These are phyloP conservation scores for Cyclocybe cylindracea DNA, from an alignment of 768 basidiomycete species.

Conservation along the genomic window DNA sequence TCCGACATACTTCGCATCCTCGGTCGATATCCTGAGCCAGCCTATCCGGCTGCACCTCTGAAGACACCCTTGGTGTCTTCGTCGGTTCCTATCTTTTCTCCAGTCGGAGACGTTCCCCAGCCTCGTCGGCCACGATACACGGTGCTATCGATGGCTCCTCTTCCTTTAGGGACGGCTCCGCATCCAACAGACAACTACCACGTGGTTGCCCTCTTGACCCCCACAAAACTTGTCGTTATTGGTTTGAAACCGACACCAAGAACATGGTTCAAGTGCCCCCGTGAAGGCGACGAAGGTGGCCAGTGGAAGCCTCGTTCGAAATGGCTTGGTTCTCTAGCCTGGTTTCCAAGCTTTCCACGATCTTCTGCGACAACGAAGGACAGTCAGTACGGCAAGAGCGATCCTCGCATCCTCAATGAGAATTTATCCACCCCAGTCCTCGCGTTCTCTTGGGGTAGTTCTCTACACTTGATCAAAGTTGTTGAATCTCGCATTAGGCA, in stretches of 20 bases:
- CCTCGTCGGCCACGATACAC: slow-evolving; percentile 59
- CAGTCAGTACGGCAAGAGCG: slow-evolving; percentile 9
- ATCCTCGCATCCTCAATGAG: slow-evolving; percentile 8
- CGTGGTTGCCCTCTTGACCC: slow-evolving; percentile 84
- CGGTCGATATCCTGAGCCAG: slow-evolving; percentile 77
- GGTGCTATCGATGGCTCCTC: slow-evolving; percentile 75
- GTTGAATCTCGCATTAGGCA: slow-evolving; percentile 59
- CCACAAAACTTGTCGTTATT: slow-evolving; percentile 89
- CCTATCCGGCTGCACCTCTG: slow-evolving; percentile 5
- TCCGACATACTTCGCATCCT: slow-evolving; percentile 92
- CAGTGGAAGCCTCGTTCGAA: slow-evolving; percentile 42
- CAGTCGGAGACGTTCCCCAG: slow-evolving; percentile 27
- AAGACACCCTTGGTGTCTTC: slow-evolving; percentile 10
- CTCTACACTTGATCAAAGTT: slow-evolving; percentile 65
- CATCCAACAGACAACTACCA: slow-evolving; percentile 81
- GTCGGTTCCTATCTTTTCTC: slow-evolving; percentile 15
- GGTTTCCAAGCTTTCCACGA: slow-evolving; percentile 69
- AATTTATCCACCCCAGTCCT: slow-evolving; percentile 58
- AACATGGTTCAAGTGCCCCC: slow-evolving; percentile 85
- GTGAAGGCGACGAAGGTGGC: slow-evolving; percentile 48
- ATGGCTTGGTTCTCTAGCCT: slow-evolving; percentile 70
- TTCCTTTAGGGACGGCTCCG: slow-evolving; percentile 75
- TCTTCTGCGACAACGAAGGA: slow-evolving; percentile 21
- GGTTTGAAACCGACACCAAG: slow-evolving; percentile 89
- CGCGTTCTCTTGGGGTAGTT: slow-evolving; percentile 83